Evolutionary conservation across 768 basidiomycete genomes (phyloP), one percentile per base, ranked within the genome.

Genomic region (Hygrocybe coccinea): DNA sequence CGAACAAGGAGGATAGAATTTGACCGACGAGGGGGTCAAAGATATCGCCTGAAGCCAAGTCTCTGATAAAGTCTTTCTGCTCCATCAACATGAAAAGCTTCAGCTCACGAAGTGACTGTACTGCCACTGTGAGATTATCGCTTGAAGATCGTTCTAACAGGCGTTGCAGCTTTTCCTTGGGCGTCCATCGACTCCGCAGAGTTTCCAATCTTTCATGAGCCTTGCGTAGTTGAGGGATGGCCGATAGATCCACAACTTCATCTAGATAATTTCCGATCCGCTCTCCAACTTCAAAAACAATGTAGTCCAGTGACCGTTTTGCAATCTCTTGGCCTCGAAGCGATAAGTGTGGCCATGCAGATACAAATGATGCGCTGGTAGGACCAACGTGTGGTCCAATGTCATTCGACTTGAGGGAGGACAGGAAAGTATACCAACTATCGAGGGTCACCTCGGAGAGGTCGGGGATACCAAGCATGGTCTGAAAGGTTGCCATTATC

Each of bases 401-500:
- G 58, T 98, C 94, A 45, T 67, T 69, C 17, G 82, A 77, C 2
- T 77, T 74, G 17, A 95, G 70, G 2, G 84, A 84, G 14, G 74
- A 79, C 57, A 95, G 71, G 70, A 97, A 97, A 22, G 72, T 76
- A 53, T 80, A 69, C 93, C 94, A 98, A 37, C 84, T 88, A 33
- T 81, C 74, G 2, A 99, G 74, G 0, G 92, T 89, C 6, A 84
- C 85, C 56, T 88, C 82, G 0, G 89, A 81, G 6, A 99, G 76
- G 57, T 87, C 87, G 0, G 80, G 79, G 10, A 91, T 77, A 34
- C 75, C 69, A n/a, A 97, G 78, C 73, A 87, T 89, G 5, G 89
- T 92, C 71, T 98, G 95, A 37, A 99, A 80, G 15, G 89, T 93
- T 0, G 95, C 93, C 89, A 98, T 93, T 61, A 97, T 86, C 95